Conservation (phyloP, 805 yeast genomes). For the Wickerhamomyces chaumierensis region DNA sequence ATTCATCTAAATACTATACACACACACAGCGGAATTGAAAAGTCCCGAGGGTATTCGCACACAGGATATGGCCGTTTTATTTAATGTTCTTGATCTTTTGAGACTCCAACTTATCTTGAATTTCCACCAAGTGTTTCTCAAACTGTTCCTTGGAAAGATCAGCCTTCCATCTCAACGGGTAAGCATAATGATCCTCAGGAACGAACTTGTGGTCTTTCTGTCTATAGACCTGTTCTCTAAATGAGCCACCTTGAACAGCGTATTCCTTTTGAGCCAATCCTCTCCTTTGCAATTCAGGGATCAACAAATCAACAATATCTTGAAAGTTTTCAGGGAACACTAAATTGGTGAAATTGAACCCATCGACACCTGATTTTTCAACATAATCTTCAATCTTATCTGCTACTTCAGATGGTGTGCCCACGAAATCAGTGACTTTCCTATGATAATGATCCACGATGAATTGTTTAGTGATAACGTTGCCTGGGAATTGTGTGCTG, state of each 20-base stretch:
- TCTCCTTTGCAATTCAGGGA: constrained; percentile 28
- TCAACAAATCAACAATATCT: constrained; percentile 25
- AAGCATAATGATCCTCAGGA: constrained; percentile 15
- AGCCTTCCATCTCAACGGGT: constrained; percentile 13
- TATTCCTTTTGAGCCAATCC: constrained; percentile 24
- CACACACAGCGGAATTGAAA: no score
- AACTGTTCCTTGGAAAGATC: constrained; percentile 21
- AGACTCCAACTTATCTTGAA: constrained; percentile 4
- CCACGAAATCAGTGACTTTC: constrained; percentile 18
- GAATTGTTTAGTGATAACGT: constrained; percentile 20
- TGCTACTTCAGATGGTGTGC: constrained; percentile 30
- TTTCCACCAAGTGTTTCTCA: constrained; percentile 12
- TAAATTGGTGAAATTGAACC: constrained; percentile 30
- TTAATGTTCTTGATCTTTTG: constrained; percentile 3
- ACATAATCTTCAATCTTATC: constrained; percentile 31
- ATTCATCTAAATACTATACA: no score
- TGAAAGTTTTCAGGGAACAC: constrained; percentile 31
- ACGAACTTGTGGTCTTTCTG: constrained; percentile 15
- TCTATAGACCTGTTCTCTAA: constrained; percentile 24
- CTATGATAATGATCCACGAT: constrained; percentile 18
- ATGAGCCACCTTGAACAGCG: constrained; percentile 22
- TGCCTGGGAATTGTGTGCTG: constrained; percentile 14
- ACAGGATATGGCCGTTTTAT: no score
- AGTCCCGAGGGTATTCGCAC: no score
- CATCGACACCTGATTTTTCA: constrained; percentile 28